A percentile compares a stretch with the other conserved stretches of the same genome.
Evolutionary conservation across 805 yeast genomes (phyloP).

Genomic region (Starmerella powellii): DNA sequence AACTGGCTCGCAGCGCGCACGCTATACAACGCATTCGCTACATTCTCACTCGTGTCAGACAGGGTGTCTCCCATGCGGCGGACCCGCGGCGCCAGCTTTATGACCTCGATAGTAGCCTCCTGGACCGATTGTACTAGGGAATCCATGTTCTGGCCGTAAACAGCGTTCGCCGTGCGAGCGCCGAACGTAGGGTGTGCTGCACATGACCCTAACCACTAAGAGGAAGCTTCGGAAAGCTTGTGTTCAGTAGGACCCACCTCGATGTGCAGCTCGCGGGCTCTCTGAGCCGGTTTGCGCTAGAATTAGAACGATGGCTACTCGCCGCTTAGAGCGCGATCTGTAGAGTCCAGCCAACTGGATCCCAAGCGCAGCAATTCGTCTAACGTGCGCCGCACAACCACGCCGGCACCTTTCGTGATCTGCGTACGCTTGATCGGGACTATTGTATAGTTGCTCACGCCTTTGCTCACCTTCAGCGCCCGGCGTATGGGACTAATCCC

Average conservation of each 20-base stretch:
- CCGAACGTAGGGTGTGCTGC: background rate
- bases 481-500: constrained; percentile 69
- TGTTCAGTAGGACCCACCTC: too few relatives aligned
- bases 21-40: background rate
- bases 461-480: constrained; percentile 10
- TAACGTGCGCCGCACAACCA: constrained; percentile 11
- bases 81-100: background rate
- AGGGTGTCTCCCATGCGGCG: background rate
- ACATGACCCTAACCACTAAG: background rate
- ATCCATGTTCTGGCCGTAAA: background rate
- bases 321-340: constrained; percentile 6
- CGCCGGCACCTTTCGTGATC: constrained; percentile 11
- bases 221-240: too few relatives aligned
- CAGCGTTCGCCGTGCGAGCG: too few relatives aligned
- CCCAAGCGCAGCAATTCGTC: constrained; percentile 13
- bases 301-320: background rate
- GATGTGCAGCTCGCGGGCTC: too few relatives aligned
- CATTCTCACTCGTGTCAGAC: background rate
- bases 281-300: too few relatives aligned
- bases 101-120: background rate
- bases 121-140: background rate
- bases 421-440: constrained; percentile 10
- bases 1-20: background rate
- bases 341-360: constrained; percentile 12
- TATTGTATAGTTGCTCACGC: constrained; percentile 10